A percentile compares a stretch with the other conserved stretches of the same genome.
Conservation (phyloP, 805 yeast genomes). For the Pichia nanzhaoensis region DNA sequence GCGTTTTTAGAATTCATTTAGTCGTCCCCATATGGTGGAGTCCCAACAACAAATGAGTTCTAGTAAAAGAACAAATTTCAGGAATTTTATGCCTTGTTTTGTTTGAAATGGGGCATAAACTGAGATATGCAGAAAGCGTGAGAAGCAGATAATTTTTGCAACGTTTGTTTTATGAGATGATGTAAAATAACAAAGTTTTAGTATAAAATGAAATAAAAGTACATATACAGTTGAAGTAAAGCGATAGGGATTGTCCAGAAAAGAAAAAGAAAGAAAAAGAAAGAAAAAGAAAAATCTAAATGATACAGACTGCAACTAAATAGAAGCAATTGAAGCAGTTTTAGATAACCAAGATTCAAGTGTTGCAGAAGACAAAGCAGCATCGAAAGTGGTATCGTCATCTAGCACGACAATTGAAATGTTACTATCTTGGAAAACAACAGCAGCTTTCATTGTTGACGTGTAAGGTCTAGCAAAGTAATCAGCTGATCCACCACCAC, state of each 20-base stretch:
- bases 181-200: no score
- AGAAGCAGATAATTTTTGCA: no score
- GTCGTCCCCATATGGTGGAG: no score
- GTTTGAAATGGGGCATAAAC: no score
- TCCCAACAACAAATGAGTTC: no score
- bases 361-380: slow-evolving; percentile 47
- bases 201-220: no score
- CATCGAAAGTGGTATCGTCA: slow-evolving; percentile 41
- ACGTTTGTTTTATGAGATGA: no score
- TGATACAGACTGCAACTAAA: neutral
- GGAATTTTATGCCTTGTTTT: no score
- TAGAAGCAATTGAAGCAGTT: slow-evolving; percentile 42
- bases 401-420: slow-evolving; percentile 59
- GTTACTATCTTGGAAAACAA: slow-evolving; percentile 54
- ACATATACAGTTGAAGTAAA: no score
- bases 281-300: neutral
- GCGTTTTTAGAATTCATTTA: no score
- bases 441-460: slow-evolving; percentile 83
- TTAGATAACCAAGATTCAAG: slow-evolving; percentile 53
- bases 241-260: neutral
- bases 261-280: neutral
- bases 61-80: no score
- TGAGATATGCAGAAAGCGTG: no score
- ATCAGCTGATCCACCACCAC: slow-evolving; percentile 86
- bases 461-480: slow-evolving; percentile 81